Conservation (phyloP, 495 filamentous ascomycete species). For the Sabuloglossum arenarium region DNA sequence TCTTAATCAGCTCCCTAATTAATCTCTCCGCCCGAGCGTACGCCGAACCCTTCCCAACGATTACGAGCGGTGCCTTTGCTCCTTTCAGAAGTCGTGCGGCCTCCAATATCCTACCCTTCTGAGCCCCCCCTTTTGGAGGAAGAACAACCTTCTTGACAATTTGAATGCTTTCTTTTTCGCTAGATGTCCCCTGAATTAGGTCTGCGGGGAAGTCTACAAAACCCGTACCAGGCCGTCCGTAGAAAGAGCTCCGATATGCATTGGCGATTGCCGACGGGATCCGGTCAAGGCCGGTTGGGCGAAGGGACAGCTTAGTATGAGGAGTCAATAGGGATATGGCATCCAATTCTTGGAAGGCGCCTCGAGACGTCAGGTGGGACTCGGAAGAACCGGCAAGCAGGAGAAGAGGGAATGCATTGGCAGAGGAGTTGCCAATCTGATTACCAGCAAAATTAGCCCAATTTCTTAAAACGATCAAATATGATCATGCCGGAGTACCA, state of each 20-base stretch:
- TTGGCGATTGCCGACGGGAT: conserved; percentile 29
- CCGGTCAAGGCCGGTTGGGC: conserved; percentile 26
- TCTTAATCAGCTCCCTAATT: conserved; percentile 27
- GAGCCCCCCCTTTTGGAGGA: conserved; percentile 24
- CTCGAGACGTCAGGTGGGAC: conserved; percentile 30
- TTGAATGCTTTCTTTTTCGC: conserved; percentile 8
- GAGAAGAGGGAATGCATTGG: conserved; percentile 37
- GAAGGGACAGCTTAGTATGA: conserved; percentile 35
- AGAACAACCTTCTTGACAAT: conserved; percentile 5
- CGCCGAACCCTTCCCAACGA: conserved; percentile 41
- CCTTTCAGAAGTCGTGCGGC: conserved; percentile 25
- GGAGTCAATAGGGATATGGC: conserved; percentile 34
- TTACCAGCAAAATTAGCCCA: not conserved
- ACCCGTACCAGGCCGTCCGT: conserved; percentile 33
- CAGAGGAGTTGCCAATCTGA: conserved; percentile 32
- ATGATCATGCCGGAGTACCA: not conserved
- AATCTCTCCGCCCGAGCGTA: conserved; percentile 30
- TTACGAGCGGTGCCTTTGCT: conserved; percentile 32
- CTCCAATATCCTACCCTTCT: conserved; percentile 23
- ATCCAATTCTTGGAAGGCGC: conserved; percentile 42
- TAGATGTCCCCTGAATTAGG: conserved; percentile 28
- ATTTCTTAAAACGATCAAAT: not conserved
- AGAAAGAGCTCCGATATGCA: conserved; percentile 34
- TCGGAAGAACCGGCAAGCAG: conserved; percentile 37
- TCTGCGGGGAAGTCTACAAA: conserved; percentile 45